A percentile compares a stretch with the other conserved stretches of the same genome.
Conservation (phyloP, 257 asterid genomes). For the Voacanga thouarsii region DNA sequence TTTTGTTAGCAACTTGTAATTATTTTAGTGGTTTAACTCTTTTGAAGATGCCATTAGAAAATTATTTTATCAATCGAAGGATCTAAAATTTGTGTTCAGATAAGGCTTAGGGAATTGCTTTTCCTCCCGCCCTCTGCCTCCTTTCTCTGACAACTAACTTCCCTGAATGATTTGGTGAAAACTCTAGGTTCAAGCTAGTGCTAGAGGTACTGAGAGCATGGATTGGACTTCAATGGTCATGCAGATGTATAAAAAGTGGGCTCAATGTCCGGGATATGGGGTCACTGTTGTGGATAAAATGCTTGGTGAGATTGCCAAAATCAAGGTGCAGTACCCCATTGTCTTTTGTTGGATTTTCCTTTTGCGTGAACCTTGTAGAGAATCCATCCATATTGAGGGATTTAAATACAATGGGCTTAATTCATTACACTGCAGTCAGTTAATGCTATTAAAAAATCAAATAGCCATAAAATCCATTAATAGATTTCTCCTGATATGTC, state of each 20-base stretch:
- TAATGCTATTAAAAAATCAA: background rate
- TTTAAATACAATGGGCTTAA: constrained; percentile 7
- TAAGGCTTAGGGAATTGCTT: background rate
- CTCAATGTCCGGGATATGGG: constrained; percentile 67
- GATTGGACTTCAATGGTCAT: constrained; percentile 98
- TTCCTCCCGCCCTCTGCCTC: background rate
- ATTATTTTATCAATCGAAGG: background rate
- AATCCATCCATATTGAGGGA: background rate
- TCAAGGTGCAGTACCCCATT: constrained; percentile 59
- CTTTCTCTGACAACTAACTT: background rate
- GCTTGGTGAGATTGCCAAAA: constrained; percentile 94
- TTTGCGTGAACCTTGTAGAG: background rate
- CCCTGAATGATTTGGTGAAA: background rate
- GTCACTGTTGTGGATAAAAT: constrained; percentile 86
- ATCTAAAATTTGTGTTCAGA: background rate
- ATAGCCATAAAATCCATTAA: background rate
- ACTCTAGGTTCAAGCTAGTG: constrained; percentile 92
- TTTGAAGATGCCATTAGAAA: background rate
- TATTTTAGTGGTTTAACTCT: background rate
- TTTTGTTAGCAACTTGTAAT: background rate
- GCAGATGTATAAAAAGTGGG: constrained; percentile 96
- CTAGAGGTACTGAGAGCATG: constrained; percentile 99
- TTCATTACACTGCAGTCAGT: background rate
- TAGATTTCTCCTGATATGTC: background rate
- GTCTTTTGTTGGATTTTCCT: background rate